phyloP scores from a whole-genome alignment of 176 grass and related monocot genomes.

The Paspalum notatum region DNA sequence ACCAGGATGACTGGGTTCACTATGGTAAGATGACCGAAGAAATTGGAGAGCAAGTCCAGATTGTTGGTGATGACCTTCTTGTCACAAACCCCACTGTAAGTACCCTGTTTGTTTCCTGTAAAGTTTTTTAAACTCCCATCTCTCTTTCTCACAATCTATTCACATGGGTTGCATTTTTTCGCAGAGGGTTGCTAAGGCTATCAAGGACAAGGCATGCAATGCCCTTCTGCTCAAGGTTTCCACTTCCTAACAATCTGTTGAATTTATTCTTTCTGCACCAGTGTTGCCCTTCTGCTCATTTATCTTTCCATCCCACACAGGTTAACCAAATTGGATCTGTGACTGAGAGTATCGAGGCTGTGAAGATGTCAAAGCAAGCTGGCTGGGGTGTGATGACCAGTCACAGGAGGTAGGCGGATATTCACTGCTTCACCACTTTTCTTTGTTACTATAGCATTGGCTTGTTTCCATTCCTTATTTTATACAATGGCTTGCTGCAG shows the following conservation, averaged over 20 bases:
- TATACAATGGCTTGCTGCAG: slow-evolving; percentile 12
- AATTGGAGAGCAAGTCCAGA: slow-evolving; percentile 83
- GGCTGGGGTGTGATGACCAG: slow-evolving; percentile 96
- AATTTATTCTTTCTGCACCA: neutral
- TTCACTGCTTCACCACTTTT: too few relatives aligned
- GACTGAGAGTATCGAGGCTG: slow-evolving; percentile 90
- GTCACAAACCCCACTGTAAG: slow-evolving; percentile 92
- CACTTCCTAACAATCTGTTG: too few relatives aligned
- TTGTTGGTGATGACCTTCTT: slow-evolving; percentile 95
- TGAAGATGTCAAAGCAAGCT: slow-evolving; percentile 89
- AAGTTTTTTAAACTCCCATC: too few relatives aligned
- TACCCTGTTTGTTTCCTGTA: neutral
- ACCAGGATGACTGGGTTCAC: slow-evolving; percentile 92
- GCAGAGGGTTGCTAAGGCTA: slow-evolving; percentile 91
- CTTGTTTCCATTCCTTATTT: too few relatives aligned
- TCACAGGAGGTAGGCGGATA: slow-evolving; percentile 66
- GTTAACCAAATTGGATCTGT: slow-evolving; percentile 97
- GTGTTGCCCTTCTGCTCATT: too few relatives aligned
- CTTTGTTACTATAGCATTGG: too few relatives aligned
- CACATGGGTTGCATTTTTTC: neutral
- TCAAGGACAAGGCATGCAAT: slow-evolving; percentile 90
- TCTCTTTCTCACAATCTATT: too few relatives aligned
- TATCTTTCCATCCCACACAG: slow-evolving; percentile 22
- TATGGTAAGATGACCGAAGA: slow-evolving; percentile 88
- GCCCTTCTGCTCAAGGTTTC: slow-evolving; percentile 67